phyloP scores from a whole-genome alignment of 495 filamentous ascomycete species.

The Xylaria acuta region DNA sequence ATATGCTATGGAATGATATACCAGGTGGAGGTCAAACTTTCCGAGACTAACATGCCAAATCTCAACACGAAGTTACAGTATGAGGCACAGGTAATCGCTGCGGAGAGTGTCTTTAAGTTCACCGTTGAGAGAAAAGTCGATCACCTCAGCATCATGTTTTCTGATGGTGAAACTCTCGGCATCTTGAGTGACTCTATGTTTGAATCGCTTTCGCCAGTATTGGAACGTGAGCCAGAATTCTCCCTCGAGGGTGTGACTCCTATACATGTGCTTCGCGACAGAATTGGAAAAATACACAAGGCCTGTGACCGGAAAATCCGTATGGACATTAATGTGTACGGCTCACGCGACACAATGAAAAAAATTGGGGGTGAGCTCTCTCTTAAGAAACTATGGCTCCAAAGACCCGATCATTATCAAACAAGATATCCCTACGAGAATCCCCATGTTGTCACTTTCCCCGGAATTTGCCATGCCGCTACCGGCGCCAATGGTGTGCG shows the following conservation, averaged over 20 bases:
- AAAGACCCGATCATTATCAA: conserved; percentile 37
- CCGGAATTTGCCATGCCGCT: conserved; percentile 25
- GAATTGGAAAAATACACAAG: conserved; percentile 32
- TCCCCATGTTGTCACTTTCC: conserved; percentile 42
- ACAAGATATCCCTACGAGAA: conserved; percentile 37
- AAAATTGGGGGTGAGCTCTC: conserved; percentile 41
- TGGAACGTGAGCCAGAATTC: conserved; percentile 18
- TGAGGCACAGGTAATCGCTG: background rate
- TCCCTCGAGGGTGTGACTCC: conserved; percentile 33
- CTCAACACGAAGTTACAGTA: conserved; percentile 25
- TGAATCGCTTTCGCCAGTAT: conserved; percentile 24
- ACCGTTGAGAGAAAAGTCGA: conserved; percentile 21
- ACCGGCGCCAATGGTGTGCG: conserved; percentile 13
- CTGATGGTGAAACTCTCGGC: conserved; percentile 33
- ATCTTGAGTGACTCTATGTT: conserved; percentile 28
- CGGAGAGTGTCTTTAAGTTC: conserved; percentile 32
- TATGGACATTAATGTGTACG: conserved; percentile 49
- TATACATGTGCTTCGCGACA: conserved; percentile 28
- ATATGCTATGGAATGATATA: conserved; percentile 40
- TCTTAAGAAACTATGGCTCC: conserved; percentile 41
- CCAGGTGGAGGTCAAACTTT: conserved; percentile 30
- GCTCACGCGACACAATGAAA: conserved; percentile 26
- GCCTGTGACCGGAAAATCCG: conserved; percentile 33
- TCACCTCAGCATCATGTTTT: conserved; percentile 32
- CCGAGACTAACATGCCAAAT: conserved; percentile 29